Evolutionary conservation across 106 monocot genomes (phyloP).

Genomic region (Alisma plantagoaquatica): DNA sequence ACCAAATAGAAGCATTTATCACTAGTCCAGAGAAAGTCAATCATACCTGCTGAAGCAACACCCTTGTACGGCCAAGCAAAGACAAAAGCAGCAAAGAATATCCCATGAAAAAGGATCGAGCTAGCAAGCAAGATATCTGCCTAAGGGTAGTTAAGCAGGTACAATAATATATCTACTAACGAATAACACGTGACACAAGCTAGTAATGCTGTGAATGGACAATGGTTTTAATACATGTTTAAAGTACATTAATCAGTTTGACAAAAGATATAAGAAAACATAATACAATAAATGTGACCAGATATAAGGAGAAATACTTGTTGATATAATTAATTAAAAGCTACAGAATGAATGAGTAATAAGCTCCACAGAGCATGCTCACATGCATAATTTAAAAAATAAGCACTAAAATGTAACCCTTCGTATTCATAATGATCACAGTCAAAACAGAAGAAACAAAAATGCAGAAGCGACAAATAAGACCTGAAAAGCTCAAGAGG

Average conservation of each 20-base stretch:
- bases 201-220: not conserved
- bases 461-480: too few relatives aligned
- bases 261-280: not conserved
- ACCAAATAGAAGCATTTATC: too few relatives aligned
- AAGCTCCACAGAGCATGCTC: too few relatives aligned
- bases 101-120: constrained; percentile 63
- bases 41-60: constrained; percentile 75
- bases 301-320: not conserved
- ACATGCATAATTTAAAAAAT: too few relatives aligned
- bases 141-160: constrained; percentile 19
- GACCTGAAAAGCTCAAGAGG: too few relatives aligned
- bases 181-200: constrained; percentile 8
- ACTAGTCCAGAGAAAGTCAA: constrained; percentile 3
- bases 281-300: too few relatives aligned
- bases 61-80: constrained; percentile 68
- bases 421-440: too few relatives aligned
- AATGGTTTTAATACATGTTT: not conserved
- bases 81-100: constrained; percentile 55
- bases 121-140: constrained; percentile 81
- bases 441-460: too few relatives aligned
- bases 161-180: constrained; percentile 24
- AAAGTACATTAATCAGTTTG: not conserved
- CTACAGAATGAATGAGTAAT: too few relatives aligned
- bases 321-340: constrained; percentile 3
- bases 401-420: too few relatives aligned